phyloP scores from a whole-genome alignment of 257 asterid genomes.

The Solanum pennellii region DNA sequence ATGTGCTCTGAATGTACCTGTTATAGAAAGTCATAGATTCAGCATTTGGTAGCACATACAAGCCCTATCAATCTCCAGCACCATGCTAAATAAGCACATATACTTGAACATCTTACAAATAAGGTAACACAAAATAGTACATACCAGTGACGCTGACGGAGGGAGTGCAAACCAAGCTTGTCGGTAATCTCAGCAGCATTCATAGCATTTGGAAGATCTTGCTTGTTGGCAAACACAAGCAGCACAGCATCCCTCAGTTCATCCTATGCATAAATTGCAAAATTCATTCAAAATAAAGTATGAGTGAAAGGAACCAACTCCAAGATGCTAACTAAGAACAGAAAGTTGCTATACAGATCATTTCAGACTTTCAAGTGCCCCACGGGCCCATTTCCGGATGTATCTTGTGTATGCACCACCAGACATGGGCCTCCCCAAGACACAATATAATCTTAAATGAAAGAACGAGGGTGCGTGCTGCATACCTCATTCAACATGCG shows the following conservation, averaged over 20 bases:
- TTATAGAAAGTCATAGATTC: not conserved
- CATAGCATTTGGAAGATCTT: constrained; percentile 73
- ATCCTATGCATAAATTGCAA: constrained; percentile 15
- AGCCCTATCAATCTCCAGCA: not conserved
- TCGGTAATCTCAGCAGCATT: constrained; percentile 66
- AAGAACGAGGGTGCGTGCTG: not conserved
- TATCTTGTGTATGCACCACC: not conserved
- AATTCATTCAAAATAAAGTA: not conserved
- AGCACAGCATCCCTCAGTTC: constrained; percentile 67
- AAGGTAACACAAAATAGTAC: not conserved
- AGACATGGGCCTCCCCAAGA: not conserved
- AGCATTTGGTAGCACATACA: not conserved
- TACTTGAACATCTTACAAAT: not conserved
- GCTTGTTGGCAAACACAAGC: constrained; percentile 64
- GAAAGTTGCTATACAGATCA: not conserved
- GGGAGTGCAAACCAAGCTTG: constrained; percentile 70
- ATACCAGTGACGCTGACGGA: constrained; percentile 62
- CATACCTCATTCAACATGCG: constrained; percentile 74
- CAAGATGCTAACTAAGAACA: not conserved
- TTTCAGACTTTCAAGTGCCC: not conserved
- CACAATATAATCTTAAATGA: not conserved
- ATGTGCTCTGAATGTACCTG: constrained; percentile 72
- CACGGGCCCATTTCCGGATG: not conserved
- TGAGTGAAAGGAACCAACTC: not conserved
- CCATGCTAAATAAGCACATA: not conserved